phyloP scores from a whole-genome alignment of 2,329 filamentous ascomycete species.

The Pseudogymnoascus destructans region DNA sequence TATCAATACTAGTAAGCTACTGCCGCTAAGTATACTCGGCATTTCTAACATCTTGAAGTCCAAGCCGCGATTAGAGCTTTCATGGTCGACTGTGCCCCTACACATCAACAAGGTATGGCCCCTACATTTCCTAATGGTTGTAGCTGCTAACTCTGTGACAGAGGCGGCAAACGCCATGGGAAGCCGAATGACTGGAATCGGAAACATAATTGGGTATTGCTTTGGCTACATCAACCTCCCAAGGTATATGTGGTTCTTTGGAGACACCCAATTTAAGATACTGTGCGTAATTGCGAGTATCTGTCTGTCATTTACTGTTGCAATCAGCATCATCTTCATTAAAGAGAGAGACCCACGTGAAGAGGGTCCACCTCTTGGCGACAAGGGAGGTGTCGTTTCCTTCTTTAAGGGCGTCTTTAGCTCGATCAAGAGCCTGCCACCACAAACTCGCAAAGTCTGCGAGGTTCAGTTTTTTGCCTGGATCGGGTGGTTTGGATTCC shows the following conservation, averaged over 20 bases:
- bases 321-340: conserved; percentile 56
- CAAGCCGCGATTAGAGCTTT: conserved; percentile 86
- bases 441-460: conserved; percentile 72
- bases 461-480: conserved; percentile 74
- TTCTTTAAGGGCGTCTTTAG: conserved; percentile 72
- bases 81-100: conserved; percentile 83
- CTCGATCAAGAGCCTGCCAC: conserved; percentile 66
- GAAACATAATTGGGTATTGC: conserved; percentile 82
- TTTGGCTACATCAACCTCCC: conserved; percentile 76
- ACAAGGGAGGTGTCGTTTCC: conserved; percentile 51
- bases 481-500: conserved; percentile 90
- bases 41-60: conserved; percentile 34
- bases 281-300: conserved; percentile 76
- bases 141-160: conserved; percentile 15
- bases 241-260: conserved; percentile 62
- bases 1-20: conserved; percentile 67
- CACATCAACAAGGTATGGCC: conserved; percentile 61
- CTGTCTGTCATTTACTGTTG: conserved; percentile 54
- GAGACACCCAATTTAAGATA: conserved; percentile 82
- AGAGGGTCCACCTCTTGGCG: conserved; percentile 47
- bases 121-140: background rate
- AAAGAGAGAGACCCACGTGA: conserved; percentile 68
- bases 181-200: conserved; percentile 70
- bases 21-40: background rate
- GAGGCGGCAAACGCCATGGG: conserved; percentile 92